Conservation (phyloP, 257 asterid genomes). For the Solanum bulbocastanum region DNA sequence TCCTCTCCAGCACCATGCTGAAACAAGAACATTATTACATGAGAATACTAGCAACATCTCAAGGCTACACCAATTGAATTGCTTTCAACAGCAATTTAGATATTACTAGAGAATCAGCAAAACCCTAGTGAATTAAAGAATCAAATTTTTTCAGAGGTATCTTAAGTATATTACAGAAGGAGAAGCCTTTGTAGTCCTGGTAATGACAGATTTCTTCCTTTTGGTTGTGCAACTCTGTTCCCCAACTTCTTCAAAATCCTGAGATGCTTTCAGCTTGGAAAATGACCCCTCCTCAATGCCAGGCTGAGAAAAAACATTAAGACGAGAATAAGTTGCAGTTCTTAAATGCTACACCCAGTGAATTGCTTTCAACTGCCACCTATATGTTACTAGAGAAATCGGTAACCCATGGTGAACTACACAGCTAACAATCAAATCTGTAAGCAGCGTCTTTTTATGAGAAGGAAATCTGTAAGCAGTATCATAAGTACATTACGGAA, state of each 20-base stretch:
- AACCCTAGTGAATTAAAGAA: not conserved
- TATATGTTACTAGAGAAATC: not conserved
- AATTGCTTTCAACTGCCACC: not conserved
- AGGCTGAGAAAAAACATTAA: not conserved
- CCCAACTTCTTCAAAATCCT: not conserved
- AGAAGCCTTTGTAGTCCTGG: not conserved
- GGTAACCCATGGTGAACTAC: not conserved
- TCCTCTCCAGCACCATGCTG: conserved; percentile 1
- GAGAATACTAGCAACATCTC: not conserved
- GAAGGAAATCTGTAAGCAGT: not conserved
- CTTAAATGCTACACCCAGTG: not conserved
- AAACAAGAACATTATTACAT: not conserved
- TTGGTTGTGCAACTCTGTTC: not conserved
- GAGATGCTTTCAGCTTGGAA: not conserved
- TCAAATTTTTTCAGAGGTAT: not conserved
- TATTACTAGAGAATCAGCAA: not conserved
- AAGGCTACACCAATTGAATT: not conserved
- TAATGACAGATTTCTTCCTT: not conserved
- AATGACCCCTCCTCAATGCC: not conserved
- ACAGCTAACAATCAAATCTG: not conserved
- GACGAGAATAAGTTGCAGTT: not conserved
- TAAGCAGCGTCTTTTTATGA: not conserved
- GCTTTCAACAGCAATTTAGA: not conserved
- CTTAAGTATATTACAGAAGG: not conserved
- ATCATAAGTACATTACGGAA: not conserved